Percentiles rank a stretch among this genome's conserved stretches.
These are phyloP conservation scores for Murraya koenigii DNA, from an alignment of 345 rosid species.

Conservation along the genomic window DNA sequence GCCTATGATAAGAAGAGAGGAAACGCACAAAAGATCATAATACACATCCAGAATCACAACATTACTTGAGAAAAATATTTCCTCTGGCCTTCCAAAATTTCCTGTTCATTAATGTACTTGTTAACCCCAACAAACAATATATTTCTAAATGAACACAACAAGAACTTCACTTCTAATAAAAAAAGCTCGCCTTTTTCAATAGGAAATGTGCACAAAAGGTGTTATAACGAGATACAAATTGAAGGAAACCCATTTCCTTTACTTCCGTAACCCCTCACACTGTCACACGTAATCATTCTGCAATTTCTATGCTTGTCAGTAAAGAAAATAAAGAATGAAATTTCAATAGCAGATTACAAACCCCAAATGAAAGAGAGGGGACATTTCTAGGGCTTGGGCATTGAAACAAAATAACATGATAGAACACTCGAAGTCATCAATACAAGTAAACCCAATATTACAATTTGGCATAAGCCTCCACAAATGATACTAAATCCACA, in stretches of 20 bases:
- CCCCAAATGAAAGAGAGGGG: background rate
- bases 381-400: background rate
- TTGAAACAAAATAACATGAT: background rate
- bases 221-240: background rate
- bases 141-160: background rate
- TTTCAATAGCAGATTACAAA: background rate
- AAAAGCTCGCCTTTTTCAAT: background rate
- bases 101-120: background rate
- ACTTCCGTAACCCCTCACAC: background rate
- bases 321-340: background rate
- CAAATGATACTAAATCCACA: background rate
- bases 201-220: background rate
- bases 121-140: background rate
- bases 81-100: background rate
- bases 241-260: background rate
- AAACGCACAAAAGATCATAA: slow-evolving; percentile 8
- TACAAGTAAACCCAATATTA: background rate
- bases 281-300: background rate
- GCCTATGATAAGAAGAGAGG: slow-evolving; percentile 47
- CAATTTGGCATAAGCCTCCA: background rate
- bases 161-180: background rate
- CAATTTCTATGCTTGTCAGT: background rate
- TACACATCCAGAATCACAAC: slow-evolving; percentile 16
- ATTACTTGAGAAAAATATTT: background rate
- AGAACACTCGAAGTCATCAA: background rate